A percentile compares a stretch with the other conserved stretches of the same genome.
These are phyloP conservation scores for Geotrichum ghanense DNA, from an alignment of 805 yeast species.

Conservation along the genomic window DNA sequence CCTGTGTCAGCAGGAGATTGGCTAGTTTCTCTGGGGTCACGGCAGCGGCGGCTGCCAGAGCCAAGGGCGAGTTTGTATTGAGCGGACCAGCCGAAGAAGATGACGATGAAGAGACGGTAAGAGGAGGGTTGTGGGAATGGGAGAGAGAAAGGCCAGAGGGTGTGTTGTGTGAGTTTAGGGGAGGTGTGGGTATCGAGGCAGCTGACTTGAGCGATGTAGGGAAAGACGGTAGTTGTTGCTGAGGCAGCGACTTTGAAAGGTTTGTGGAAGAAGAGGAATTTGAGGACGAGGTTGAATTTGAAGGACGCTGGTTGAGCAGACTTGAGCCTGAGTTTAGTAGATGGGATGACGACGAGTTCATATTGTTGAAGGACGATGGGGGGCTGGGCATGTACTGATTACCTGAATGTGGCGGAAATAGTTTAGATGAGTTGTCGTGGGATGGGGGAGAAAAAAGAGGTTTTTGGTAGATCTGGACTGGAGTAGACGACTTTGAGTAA, in stretches of 20 bases:
- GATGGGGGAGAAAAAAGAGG: constrained; percentile 3
- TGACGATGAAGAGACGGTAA: too few species aligned
- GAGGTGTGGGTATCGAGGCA: too few species aligned
- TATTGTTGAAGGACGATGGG: background rate
- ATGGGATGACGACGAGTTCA: background rate
- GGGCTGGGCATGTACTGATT: background rate
- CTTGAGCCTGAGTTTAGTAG: background rate
- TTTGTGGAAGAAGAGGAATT: background rate
- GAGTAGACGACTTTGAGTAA: too few species aligned
- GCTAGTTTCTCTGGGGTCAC: constrained; percentile 76
- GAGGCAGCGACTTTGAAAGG: background rate
- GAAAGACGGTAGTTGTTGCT: background rate
- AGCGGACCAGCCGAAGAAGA: constrained; percentile 18
- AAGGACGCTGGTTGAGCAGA: background rate
- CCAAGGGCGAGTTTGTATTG: constrained; percentile 72
- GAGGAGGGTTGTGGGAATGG: too few species aligned
- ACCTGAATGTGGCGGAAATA: background rate
- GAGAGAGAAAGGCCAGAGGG: too few species aligned
- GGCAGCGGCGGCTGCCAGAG: constrained; percentile 74
- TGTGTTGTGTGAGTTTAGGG: too few species aligned
- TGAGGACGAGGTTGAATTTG: background rate
- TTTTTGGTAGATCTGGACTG: constrained; percentile 8
- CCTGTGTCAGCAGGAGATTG: constrained; percentile 52
- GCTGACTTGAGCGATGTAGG: background rate
- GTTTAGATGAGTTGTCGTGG: background rate